Evolutionary conservation across 2,329 filamentous ascomycete species (phyloP), one percentile per base, ranked within the genome.

Genomic region (Stagonosporopsis chrysanthemi): DNA sequence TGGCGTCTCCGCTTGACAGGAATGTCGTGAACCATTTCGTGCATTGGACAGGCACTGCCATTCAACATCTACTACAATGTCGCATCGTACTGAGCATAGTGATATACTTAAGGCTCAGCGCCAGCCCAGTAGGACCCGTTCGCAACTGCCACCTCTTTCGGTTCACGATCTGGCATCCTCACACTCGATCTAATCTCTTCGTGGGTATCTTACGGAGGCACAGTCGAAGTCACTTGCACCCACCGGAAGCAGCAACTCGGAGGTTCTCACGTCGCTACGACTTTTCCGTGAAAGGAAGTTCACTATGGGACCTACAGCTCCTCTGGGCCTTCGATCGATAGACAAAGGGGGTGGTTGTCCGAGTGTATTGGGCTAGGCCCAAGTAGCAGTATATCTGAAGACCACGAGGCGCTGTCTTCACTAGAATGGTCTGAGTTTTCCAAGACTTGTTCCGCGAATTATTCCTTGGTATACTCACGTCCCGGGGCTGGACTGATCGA

Each of bases 401-500:
- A 23, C 12, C 23, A 26, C 5, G 12, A 41, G 39, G 15, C 6
- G 1, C 4, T 14, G 28, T 26, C 17, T n/a, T 14, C 9, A n/a
- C 4, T 6, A 26, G 39, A n/a, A 26, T 14, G 23, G n/a, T 17
- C 22, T 17, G 28, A 23, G 17, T 11, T 6, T 22, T 3, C 17
- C 17, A 29, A 29, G 31, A 11, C 12, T 51, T 8, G 14, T 12
- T 17, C 8, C 8, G 11, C 2, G 7, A 12, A 19, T 8, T 39
- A 17, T 6, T 14, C 6, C 11, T 15, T 1, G 12, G 15, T 8
- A 23, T 15, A 2, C 8, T 46, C 22, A 52, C 17, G 41, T 17
- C n/a, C 42, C 41, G 17, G 36, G 43, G 14, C 36, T 42, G 19
- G 43, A 2, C 17, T 56, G 38, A 19, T 56, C 45, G 17, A 44